phyloP scores from a whole-genome alignment of 257 asterid species.

The Perilla frutescens region DNA sequence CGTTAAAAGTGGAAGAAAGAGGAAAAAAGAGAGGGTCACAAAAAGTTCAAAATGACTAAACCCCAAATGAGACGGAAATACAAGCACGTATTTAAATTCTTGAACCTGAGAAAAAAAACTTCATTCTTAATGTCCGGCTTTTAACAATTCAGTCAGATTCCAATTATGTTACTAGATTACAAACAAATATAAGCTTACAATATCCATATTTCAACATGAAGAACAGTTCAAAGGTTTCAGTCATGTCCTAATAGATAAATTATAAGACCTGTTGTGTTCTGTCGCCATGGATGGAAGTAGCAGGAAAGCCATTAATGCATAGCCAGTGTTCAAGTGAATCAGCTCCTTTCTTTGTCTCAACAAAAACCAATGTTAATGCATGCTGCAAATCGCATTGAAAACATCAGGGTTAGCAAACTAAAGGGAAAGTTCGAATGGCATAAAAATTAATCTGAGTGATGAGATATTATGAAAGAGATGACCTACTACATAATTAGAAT shows the following conservation, averaged over 20 bases:
- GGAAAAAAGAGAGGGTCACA: neutral
- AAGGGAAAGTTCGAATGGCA: neutral
- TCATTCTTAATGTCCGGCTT: neutral
- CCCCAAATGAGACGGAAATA: neutral
- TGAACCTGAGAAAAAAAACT: neutral
- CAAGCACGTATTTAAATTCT: neutral
- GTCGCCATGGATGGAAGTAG: slow-evolving; percentile 93
- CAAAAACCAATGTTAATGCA: slow-evolving; percentile 85
- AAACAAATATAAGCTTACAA: neutral
- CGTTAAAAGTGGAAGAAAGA: neutral
- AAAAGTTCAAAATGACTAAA: neutral
- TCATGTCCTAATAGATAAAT: slow-evolving; percentile 14
- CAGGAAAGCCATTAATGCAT: slow-evolving; percentile 80
- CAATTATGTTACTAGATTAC: neutral
- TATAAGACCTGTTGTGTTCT: slow-evolving; percentile 84
- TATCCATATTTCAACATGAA: slow-evolving; percentile 24
- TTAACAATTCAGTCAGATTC: neutral
- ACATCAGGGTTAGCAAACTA: slow-evolving; percentile 25
- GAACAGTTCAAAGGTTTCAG: neutral
- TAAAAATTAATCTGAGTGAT: neutral
- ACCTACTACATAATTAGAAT: neutral
- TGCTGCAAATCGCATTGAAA: slow-evolving; percentile 61
- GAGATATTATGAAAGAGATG: slow-evolving; percentile 1
- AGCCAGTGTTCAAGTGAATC: slow-evolving; percentile 97
- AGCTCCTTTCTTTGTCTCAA: slow-evolving; percentile 97